A percentile compares a stretch with the other conserved stretches of the same genome.
These are phyloP conservation scores for Juglanconis sp. DNA, from an alignment of 2,329 filamentous ascomycete species.

Conservation along the genomic window DNA sequence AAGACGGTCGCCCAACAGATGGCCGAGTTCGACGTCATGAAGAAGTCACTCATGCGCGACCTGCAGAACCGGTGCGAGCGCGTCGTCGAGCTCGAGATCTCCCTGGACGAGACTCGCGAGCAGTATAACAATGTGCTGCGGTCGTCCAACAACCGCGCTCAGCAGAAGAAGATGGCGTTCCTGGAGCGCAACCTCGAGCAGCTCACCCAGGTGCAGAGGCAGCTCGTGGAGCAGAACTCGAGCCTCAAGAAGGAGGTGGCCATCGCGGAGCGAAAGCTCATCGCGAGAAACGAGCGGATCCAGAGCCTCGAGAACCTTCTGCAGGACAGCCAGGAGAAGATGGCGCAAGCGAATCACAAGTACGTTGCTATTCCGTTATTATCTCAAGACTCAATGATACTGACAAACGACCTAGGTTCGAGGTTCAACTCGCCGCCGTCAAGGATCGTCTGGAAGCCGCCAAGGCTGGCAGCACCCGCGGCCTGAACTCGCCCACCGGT, in stretches of 20 bases:
- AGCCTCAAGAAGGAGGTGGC: conserved; percentile 98
- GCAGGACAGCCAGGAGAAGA: conserved; percentile 97
- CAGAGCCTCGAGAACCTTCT: conserved; percentile 87
- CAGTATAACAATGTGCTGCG: conserved; percentile 98
- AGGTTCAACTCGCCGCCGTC: conserved; percentile 92
- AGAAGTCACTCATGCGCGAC: conserved; percentile 99
- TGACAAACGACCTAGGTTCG: conserved; percentile 64
- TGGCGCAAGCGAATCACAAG: conserved; percentile 96
- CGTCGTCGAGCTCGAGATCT: conserved; percentile 97
- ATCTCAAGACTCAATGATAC: conserved; percentile 9
- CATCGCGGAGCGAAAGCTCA: conserved; percentile 95
- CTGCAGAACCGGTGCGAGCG: conserved; percentile 97
- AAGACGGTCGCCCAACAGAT: conserved; percentile 98
- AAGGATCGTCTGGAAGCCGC: conserved; percentile 96
- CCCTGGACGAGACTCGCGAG: conserved; percentile 92
- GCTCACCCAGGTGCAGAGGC: conserved; percentile 92
- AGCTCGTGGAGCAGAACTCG: conserved; percentile 97
- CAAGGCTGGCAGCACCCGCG: conserved; percentile 86
- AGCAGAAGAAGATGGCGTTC: conserved; percentile 99
- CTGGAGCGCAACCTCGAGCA: conserved; percentile 97
- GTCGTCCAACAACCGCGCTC: conserved; percentile 94
- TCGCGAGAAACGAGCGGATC: conserved; percentile 94
- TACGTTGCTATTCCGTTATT: conserved; percentile 45
- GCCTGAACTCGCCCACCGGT: conserved; percentile 62
- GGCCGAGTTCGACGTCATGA: conserved; percentile 98